Percentiles rank a stretch among this genome's conserved stretches.
Conservation (phyloP, 2,329 filamentous ascomycete species). For the Fusarium sterilihyphosum region DNA sequence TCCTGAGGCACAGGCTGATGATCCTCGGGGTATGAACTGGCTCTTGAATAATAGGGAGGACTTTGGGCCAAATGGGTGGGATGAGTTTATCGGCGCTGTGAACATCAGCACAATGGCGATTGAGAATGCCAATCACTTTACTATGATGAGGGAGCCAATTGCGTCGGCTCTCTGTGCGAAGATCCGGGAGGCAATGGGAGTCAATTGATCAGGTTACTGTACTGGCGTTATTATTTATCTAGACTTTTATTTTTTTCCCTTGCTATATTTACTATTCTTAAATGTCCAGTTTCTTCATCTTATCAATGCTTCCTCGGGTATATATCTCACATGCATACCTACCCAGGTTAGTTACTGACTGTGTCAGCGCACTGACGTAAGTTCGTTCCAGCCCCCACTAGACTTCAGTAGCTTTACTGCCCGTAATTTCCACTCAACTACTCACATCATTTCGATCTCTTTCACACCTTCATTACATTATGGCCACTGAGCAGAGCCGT, state of each 20-base stretch:
- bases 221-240: not conserved
- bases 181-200: not conserved
- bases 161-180: not conserved
- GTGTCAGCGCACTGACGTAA: not conserved
- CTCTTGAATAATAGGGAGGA: not conserved
- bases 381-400: not conserved
- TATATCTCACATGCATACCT: not conserved
- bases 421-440: fast-evolving
- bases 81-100: not conserved
- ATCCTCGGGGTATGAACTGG: not conserved
- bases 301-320: not conserved
- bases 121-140: not conserved
- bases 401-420: not conserved
- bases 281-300: not conserved
- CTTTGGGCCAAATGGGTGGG: not conserved
- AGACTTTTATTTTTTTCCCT: not conserved
- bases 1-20: not conserved
- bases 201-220: not conserved
- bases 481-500: not conserved
- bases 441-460: not conserved
- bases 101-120: not conserved
- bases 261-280: not conserved
- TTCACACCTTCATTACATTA: fast-evolving
- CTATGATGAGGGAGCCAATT: not conserved
- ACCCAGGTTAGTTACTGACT: not conserved